These are phyloP conservation scores for Piper betle DNA, from an alignment of 164 flowering plant genomes.

Conservation along the genomic window DNA sequence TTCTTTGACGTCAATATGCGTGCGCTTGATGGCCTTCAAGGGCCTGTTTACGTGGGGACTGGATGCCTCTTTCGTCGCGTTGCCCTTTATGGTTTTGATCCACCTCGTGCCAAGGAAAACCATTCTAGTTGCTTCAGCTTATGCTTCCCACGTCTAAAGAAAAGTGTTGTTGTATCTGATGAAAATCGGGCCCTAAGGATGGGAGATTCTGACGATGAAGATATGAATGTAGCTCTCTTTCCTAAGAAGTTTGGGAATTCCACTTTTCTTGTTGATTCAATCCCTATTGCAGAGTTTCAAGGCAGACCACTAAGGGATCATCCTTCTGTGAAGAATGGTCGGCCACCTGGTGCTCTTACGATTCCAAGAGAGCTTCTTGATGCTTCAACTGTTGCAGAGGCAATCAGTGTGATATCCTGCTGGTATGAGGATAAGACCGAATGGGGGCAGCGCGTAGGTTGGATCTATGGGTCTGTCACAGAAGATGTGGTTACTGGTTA, in stretches of 20 bases:
- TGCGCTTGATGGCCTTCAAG: conserved; percentile 88
- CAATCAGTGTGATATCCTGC: conserved; percentile 56
- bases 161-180: conserved; percentile 19
- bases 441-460: conserved; percentile 73
- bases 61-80: conserved; percentile 85
- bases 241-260: conserved; percentile 86
- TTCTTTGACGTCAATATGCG: conserved; percentile 89
- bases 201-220: conserved; percentile 48
- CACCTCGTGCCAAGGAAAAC: conserved; percentile 40
- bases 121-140: conserved; percentile 30
- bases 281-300: conserved; percentile 65
- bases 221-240: conserved; percentile 29
- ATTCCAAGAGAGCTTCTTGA: conserved; percentile 60
- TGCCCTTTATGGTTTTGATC: conserved; percentile 82
- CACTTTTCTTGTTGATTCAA: conserved; percentile 54
- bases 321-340: conserved; percentile 15
- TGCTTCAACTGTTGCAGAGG: conserved; percentile 69
- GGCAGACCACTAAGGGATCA: conserved; percentile 88
- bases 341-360: conserved; percentile 61
- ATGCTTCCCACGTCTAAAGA: conserved; percentile 30
- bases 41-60: conserved; percentile 90
- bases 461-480: conserved; percentile 84
- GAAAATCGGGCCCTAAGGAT: conserved; percentile 32
- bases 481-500: conserved; percentile 84
- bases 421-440: conserved; percentile 86